Percentiles rank a stretch among this genome's conserved stretches.
Evolutionary conservation across 306 rosid genomes (phyloP).

Genomic region (Potentilla sterilis): DNA sequence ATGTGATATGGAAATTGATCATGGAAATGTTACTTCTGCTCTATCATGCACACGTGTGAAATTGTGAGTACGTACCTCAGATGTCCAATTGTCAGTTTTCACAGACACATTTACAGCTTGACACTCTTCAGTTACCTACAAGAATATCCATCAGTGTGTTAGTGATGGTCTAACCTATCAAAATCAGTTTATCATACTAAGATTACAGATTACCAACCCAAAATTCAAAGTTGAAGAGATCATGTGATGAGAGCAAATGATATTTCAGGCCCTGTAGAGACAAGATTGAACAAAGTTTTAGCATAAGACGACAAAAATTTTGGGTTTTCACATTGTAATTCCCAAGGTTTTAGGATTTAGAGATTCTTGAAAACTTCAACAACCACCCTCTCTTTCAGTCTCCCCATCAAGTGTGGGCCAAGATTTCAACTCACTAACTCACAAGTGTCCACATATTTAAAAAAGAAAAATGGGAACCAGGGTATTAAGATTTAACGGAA

Average conservation of each 20-base stretch:
- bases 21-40: background rate
- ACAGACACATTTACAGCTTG: constrained; percentile 67
- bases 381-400: background rate
- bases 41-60: background rate
- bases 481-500: background rate
- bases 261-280: constrained; percentile 60
- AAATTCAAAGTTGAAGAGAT: constrained; percentile 75
- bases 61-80: constrained; percentile 44
- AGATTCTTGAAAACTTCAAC: background rate
- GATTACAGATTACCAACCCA: constrained; percentile 60
- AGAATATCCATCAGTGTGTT: constrained; percentile 30
- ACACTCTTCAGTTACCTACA: constrained; percentile 67
- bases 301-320: constrained; percentile 19
- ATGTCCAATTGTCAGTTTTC: constrained; percentile 40
- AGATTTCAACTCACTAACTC: background rate
- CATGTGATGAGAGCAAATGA: constrained; percentile 72
- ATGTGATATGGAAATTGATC: constrained; percentile 7
- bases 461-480: no score
- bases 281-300: constrained; percentile 20
- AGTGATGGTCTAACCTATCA: constrained; percentile 24
- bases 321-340: constrained; percentile 6
- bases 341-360: background rate
- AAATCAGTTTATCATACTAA: constrained; percentile 18
- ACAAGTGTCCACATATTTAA: background rate
- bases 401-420: background rate